Conservation (phyloP, 768 basidiomycete species). For the Kondoa subrosea region DNA sequence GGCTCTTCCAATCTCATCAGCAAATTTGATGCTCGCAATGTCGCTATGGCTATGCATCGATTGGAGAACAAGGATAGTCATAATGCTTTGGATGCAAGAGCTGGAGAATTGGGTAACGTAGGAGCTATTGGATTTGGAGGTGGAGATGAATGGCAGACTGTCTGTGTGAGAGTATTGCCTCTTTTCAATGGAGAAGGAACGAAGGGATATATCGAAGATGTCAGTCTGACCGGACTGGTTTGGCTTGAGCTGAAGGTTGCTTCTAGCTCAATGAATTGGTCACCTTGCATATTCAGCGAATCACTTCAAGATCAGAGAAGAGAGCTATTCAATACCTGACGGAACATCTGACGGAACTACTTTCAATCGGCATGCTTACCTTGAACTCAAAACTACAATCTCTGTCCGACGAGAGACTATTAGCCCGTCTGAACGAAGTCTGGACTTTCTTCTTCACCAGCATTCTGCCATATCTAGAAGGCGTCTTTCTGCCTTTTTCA, state of each 20-base stretch:
- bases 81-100: background rate
- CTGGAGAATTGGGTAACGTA: background rate
- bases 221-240: constrained; percentile 19
- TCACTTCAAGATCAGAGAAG: constrained; percentile 13
- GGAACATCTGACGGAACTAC: constrained; percentile 23
- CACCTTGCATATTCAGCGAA: constrained; percentile 24
- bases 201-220: constrained; percentile 26
- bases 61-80: background rate
- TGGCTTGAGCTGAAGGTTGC: background rate
- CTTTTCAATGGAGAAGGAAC: constrained; percentile 28
- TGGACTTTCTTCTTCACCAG: constrained; percentile 30
- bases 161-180: constrained; percentile 25
- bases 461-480: constrained; percentile 29
- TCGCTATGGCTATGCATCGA: constrained; percentile 2
- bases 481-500: constrained; percentile 28
- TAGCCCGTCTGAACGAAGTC: constrained; percentile 26
- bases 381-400: constrained; percentile 23
- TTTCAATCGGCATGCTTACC: constrained; percentile 24
- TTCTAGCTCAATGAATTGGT: constrained; percentile 1
- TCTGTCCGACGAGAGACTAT: constrained; percentile 18
- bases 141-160: constrained; percentile 26
- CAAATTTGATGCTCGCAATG: background rate
- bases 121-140: constrained; percentile 3
- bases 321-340: constrained; percentile 19
- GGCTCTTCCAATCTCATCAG: background rate